Percentiles rank a stretch among this genome's conserved stretches.
Conservation (phyloP, 1,284 basidiomycete species). For the Sporisorium exsertum region DNA sequence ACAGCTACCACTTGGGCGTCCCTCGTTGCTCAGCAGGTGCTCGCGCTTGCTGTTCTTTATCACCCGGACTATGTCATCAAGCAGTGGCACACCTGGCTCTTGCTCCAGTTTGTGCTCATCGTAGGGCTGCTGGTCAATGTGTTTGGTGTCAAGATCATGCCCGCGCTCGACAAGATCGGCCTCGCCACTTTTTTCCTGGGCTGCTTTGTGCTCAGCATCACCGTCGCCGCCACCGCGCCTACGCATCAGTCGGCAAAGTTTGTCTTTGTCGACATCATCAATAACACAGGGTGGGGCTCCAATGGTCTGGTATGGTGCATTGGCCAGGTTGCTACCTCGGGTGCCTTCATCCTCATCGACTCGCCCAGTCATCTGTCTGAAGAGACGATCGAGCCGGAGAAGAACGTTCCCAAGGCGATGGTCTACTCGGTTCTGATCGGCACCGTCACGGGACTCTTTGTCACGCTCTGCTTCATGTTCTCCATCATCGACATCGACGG, state of each 20-base stretch:
- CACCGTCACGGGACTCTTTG: slow-evolving; percentile 31
- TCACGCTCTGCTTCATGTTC: slow-evolving; percentile 42
- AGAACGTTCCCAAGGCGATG: slow-evolving; percentile 42
- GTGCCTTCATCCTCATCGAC: slow-evolving; percentile 37
- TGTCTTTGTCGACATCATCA: slow-evolving; percentile 40
- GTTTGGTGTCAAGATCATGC: slow-evolving; percentile 40
- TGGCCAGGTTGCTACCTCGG: slow-evolving; percentile 34
- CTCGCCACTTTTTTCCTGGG: slow-evolving; percentile 30
- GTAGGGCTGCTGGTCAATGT: slow-evolving; percentile 27
- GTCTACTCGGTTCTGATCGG: slow-evolving; percentile 38
- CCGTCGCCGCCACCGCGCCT: slow-evolving; percentile 29
- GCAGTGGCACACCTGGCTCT: slow-evolving; percentile 39
- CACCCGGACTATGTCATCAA: slow-evolving; percentile 38
- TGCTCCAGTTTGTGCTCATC: slow-evolving; percentile 28
- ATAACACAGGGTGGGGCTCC: slow-evolving; percentile 28
- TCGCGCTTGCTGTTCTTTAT: slow-evolving; percentile 31
- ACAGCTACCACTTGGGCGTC: slow-evolving; percentile 35
- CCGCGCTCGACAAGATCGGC: slow-evolving; percentile 32
- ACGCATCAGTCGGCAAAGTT: slow-evolving; percentile 32
- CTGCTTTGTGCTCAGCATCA: slow-evolving; percentile 39
- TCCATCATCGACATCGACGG: slow-evolving; percentile 40
- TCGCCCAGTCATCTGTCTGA: slow-evolving; percentile 39
- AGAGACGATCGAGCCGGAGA: slow-evolving; percentile 37
- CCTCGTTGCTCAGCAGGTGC: slow-evolving; percentile 33
- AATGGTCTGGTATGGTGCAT: slow-evolving; percentile 34